These are phyloP conservation scores for Arctium lappa DNA, from an alignment of 129 eudicot genomes.

Conservation along the genomic window DNA sequence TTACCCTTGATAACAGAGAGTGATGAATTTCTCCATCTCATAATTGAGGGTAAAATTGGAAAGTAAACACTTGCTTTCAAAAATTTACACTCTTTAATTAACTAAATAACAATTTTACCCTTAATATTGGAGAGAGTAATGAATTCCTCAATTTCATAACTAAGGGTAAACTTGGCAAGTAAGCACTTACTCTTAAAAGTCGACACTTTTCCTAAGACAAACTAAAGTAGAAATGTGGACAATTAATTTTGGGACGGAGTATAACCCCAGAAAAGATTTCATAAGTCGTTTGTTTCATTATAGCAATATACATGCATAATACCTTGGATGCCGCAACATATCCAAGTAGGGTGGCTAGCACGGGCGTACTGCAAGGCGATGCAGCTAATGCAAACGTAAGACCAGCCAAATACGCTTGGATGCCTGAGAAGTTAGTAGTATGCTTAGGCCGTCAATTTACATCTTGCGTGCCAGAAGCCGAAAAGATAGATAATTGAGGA, in stretches of 20 bases:
- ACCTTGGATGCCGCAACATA: constrained; percentile 96
- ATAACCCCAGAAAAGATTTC: background rate
- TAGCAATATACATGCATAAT: background rate
- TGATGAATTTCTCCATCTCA: background rate
- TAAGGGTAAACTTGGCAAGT: background rate
- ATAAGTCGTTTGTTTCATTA: background rate
- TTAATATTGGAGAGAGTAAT: too few relatives aligned
- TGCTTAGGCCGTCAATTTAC: background rate
- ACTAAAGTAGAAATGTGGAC: too few relatives aligned
- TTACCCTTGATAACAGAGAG: background rate
- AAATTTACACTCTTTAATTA: too few relatives aligned
- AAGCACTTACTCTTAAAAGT: background rate
- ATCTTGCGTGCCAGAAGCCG: background rate
- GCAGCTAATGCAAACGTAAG: constrained; percentile 99
- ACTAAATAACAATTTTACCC: too few relatives aligned
- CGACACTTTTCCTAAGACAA: background rate
- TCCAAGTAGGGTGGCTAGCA: constrained; percentile 89
- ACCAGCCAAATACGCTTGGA: constrained; percentile 99
- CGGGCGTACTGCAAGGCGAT: constrained; percentile 99
- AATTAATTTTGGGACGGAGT: background rate
- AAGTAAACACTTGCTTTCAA: too few relatives aligned
- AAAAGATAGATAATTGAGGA: background rate
- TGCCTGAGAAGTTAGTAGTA: constrained; percentile 46
- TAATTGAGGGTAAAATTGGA: too few relatives aligned
- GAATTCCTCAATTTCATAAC: background rate